These are phyloP conservation scores for Sophora flavescens DNA, from an alignment of 306 rosid species.

Conservation along the genomic window DNA sequence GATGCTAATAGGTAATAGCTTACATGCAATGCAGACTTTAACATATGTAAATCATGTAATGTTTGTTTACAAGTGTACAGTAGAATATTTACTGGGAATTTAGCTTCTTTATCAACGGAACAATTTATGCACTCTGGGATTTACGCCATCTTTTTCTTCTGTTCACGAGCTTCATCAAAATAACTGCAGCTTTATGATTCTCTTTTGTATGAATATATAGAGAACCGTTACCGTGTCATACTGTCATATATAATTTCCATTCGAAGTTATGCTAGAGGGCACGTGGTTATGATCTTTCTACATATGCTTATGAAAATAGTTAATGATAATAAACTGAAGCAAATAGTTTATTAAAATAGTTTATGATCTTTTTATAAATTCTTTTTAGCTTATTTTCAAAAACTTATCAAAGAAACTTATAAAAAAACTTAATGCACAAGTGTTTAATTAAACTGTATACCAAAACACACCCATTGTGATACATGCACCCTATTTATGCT, in stretches of 20 bases:
- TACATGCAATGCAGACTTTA: not conserved
- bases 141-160: not conserved
- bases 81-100: not conserved
- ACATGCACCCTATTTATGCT: not conserved
- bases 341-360: too few relatives aligned
- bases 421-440: too few relatives aligned
- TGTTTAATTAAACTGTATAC: too few relatives aligned
- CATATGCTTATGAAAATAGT: too few relatives aligned
- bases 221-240: not conserved
- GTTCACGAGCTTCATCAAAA: not conserved
- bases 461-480: too few relatives aligned
- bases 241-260: not conserved
- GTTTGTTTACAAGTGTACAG: not conserved
- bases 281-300: too few relatives aligned
- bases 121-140: not conserved
- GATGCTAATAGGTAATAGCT: constrained; percentile 22
- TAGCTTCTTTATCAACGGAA: constrained; percentile 4
- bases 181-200: not conserved
- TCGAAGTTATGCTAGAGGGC: not conserved
- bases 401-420: too few relatives aligned
- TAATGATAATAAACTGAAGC: too few relatives aligned
- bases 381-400: too few relatives aligned
- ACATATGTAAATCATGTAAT: too few relatives aligned
- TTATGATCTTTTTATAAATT: too few relatives aligned
- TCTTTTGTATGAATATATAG: not conserved